phyloP scores from a whole-genome alignment of 768 basidiomycete species.

The Rubroboletus satanas region DNA sequence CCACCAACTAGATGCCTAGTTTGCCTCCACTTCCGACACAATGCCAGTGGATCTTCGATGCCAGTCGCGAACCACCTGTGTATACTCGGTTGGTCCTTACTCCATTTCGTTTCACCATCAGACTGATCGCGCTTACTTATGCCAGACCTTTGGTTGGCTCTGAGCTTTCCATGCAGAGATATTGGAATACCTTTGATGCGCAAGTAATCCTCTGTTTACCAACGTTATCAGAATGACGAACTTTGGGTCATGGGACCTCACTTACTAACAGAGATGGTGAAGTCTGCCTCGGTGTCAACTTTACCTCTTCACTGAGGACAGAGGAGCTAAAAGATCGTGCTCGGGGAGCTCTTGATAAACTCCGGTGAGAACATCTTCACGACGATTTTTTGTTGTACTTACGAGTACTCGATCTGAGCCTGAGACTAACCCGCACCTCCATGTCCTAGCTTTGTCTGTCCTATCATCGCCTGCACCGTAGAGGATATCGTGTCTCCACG shows the following conservation, averaged over 20 bases:
- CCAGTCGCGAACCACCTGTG: slow-evolving; percentile 3
- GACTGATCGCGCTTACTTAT: background rate
- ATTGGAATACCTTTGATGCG: slow-evolving; percentile 12
- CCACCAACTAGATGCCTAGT: background rate
- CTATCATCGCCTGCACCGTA: slow-evolving; percentile 15
- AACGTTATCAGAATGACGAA: background rate
- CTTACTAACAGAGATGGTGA: slow-evolving; percentile 11
- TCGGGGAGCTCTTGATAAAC: slow-evolving; percentile 16
- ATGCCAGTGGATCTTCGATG: slow-evolving; percentile 8
- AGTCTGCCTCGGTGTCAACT: slow-evolving; percentile 16
- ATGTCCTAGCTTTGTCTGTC: slow-evolving; percentile 14
- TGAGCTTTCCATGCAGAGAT: slow-evolving; percentile 10
- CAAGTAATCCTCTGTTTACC: background rate
- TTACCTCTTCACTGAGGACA: slow-evolving; percentile 5
- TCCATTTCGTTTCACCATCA: background rate
- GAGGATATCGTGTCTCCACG: slow-evolving; percentile 12
- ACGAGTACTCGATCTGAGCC: background rate
- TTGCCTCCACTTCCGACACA: background rate
- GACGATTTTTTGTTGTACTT: background rate
- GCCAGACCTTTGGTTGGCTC: slow-evolving; percentile 15
- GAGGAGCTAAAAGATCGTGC: slow-evolving; percentile 9
- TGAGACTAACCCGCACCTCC: background rate
- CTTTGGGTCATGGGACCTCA: no score
- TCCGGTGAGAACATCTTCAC: slow-evolving; percentile 8
- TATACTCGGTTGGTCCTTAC: slow-evolving; percentile 15